Base-by-base conservation (phyloP, 768 basidiomycete species). In the Cystobasidium ongulense region DNA sequence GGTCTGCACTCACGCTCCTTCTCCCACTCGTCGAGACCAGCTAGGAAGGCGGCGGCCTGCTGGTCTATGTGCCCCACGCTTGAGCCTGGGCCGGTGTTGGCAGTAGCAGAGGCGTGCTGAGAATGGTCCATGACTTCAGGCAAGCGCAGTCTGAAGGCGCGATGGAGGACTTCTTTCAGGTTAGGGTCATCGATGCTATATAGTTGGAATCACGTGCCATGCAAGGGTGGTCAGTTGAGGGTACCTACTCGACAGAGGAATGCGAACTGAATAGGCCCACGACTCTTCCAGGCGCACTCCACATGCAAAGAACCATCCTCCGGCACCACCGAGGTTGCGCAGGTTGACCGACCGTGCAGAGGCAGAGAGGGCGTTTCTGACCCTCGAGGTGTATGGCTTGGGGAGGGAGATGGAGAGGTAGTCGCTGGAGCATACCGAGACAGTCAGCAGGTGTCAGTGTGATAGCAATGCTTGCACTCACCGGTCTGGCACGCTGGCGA, bases 1-100 rank as follows among this genome's bases (percentile, higher is more conserved):
- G 15, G 1, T 7, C 13, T 10, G 10, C 46, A 73, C 78, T 62
- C 46, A 78, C 79, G 57, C 68, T 79, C 78, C 43, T 77, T 78
- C 76, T 79, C 79, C 79, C 79, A 79, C 21, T 65, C 54, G 38
- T 79, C 79, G 46, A 79, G 31, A 0, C 76, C 77, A 61, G 76
- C 78, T 17, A 76, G 63, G 54, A 78, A 79, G 63, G 76, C 77
- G 43, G 75, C 77, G 25, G 78, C 79, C 29, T 64, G 62, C 38
- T 72, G 50, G 29, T 75, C 75, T 29, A 75, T 74, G n/a, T 52
- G 70, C 17, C 66, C 53, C 10, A 71, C 36, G 46, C 46, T 23
- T 39, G 52, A 50, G 31, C 73, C 61, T 23, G 75, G 78, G 10
- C 76, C 76, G 38, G 76, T 76, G 4, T 72, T 75, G 0, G 74